Conservation (phyloP, 2,329 filamentous ascomycete genomes). For the Penicillium sp. region DNA sequence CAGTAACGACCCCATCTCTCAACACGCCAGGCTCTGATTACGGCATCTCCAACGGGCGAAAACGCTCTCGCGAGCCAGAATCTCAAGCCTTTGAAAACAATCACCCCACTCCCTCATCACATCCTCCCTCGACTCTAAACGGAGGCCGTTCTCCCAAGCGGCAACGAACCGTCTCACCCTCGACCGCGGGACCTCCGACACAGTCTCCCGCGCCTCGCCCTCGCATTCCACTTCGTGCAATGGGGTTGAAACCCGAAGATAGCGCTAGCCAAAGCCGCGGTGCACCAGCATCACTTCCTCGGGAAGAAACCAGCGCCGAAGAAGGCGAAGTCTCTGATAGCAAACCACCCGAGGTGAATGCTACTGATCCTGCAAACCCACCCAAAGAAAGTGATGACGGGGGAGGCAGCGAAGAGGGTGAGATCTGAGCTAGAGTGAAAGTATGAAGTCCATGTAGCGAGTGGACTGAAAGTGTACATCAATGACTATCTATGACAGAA, state of each 20-base stretch:
- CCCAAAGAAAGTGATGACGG: constrained; percentile 24
- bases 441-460: not conserved
- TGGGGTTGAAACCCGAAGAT: constrained; percentile 4
- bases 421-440: constrained; percentile 27
- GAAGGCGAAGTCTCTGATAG: constrained; percentile 21
- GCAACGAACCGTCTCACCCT: constrained; percentile 30
- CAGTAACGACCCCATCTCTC: constrained; percentile 32
- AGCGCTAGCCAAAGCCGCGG: not conserved
- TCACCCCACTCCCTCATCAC: constrained; percentile 7
- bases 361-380: constrained; percentile 1
- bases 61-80: constrained; percentile 41
- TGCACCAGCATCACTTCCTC: not conserved
- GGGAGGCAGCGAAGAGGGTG: constrained; percentile 45
- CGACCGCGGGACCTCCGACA: constrained; percentile 3
- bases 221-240: constrained; percentile 19
- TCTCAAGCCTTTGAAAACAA: constrained; percentile 10
- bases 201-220: constrained; percentile 11
- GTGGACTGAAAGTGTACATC: constrained; percentile 1
- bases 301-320: constrained; percentile 16
- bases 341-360: constrained; percentile 10
- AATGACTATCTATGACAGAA: constrained; percentile 8
- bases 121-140: constrained; percentile 16
- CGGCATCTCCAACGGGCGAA: constrained; percentile 32
- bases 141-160: constrained; percentile 39
- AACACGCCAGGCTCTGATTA: constrained; percentile 22